Evolutionary conservation across 129 eudicot genomes (phyloP), one percentile per base, ranked within the genome.

Genomic region (Oenanthe sinensis): DNA sequence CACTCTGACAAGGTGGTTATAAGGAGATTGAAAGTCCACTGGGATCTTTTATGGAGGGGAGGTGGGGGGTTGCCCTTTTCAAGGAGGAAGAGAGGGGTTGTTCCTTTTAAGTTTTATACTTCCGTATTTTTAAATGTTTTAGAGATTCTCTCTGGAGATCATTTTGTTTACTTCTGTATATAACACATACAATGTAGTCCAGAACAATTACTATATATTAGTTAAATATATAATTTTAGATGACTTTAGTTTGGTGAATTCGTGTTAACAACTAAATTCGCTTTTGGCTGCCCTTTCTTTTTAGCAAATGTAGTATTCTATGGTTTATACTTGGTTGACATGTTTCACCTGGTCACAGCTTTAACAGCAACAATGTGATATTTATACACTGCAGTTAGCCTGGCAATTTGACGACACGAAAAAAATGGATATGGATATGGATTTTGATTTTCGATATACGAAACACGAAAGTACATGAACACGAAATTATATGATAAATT

Each of bases 161-260:
- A n/a, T 72, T 72, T 72, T 44, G 76, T n/a, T 22, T 67, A 33
- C 72, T 47, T 16, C n/a, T 47, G 77, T 74, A 74, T 46, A 74
- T 44, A 44, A 20, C 22, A 72, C 33, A 24, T 74, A 4, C 19
- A 4, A 17, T 28, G 50, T 74, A 47, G 77, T 45, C 55, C 50
- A 24, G 8, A n/a, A 46, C 13, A 2, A 8, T 74, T n/a, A 12
- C 22, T 67, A 67, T 67, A 67, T 67, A 3, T 67, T 26, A 12
- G 42, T 67, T 60, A n/a, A 9, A 9, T 9, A 60, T 60, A 9
- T 22, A 7, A 55, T 22, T 58, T 19, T 8, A 22, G 22, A 3
- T n/a, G 68, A 60, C 68, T 24, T 60, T 8, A 60, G 68, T 60
- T n/a, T 60, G 30, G n/a, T 33, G 33, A 60, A 24, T 24, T 60